A percentile compares a stretch with the other conserved stretches of the same genome.
phyloP scores from a whole-genome alignment of 2,329 filamentous ascomycete genomes.

The Fusarium falciforme region DNA sequence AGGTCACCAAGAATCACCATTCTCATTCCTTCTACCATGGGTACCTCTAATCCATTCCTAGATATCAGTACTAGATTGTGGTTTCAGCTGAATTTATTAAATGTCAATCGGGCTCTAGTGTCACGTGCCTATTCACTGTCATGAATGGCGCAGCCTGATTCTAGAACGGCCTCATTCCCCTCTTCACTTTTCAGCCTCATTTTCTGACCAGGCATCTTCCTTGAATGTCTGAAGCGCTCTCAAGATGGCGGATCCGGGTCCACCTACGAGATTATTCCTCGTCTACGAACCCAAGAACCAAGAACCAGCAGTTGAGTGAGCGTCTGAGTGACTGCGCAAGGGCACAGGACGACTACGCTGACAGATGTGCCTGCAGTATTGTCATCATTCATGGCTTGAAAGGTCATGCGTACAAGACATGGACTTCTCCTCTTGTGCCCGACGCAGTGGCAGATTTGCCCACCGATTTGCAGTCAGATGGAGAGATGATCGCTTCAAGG shows the following conservation, averaged over 20 bases:
- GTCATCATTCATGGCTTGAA: background rate
- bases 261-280: background rate
- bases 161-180: background rate
- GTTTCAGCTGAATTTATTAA: background rate
- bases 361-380: background rate
- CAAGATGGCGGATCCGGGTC: background rate
- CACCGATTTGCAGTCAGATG: background rate
- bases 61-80: background rate
- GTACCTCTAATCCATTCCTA: background rate
- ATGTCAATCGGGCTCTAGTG: background rate
- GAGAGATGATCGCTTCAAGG: background rate
- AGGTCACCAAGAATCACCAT: no score
- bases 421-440: background rate
- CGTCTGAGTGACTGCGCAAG: background rate
- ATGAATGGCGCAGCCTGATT: background rate
- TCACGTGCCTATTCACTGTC: background rate
- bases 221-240: background rate
- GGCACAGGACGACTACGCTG: background rate
- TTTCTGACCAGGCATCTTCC: no score
- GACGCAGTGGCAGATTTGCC: background rate
- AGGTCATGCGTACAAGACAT: background rate
- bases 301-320: background rate
- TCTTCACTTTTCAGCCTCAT: background rate
- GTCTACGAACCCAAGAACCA: background rate
- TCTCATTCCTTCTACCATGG: no score